These are phyloP conservation scores for Coleophoma crateriformis DNA, from an alignment of 2,329 filamentous ascomycete species.

Conservation along the genomic window DNA sequence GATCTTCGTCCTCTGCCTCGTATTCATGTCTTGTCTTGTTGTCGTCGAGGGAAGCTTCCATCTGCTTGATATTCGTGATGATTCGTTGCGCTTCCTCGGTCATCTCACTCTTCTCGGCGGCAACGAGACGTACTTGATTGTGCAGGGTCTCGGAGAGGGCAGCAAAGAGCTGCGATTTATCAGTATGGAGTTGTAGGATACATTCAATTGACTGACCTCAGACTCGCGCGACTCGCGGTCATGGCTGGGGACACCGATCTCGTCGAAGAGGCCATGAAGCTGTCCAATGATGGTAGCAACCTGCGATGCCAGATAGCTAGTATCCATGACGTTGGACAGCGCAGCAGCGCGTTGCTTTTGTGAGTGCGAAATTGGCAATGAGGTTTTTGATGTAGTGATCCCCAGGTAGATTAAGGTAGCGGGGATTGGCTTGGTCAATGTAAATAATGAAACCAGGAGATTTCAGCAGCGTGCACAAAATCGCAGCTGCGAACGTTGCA, in stretches of 20 bases:
- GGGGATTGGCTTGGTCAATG: no score
- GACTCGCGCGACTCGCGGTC: constrained; percentile 86
- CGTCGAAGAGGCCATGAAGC: constrained; percentile 91
- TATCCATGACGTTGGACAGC: constrained; percentile 59
- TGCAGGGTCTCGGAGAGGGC: constrained; percentile 89
- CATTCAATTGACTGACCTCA: constrained; percentile 56
- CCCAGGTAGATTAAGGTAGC: no score
- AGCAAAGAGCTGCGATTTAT: constrained; percentile 66
- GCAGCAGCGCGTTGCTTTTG: no score
- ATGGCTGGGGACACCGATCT: constrained; percentile 92
- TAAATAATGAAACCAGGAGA: no score
- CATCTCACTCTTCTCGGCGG: constrained; percentile 74
- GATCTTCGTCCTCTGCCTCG: constrained; percentile 58
- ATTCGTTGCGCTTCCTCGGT: constrained; percentile 2
- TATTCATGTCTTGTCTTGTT: constrained; percentile 59
- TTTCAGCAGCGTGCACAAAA: no score
- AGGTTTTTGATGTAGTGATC: no score
- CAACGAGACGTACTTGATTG: constrained; percentile 80
- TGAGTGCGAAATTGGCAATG: no score
- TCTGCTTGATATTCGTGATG: constrained; percentile 66
- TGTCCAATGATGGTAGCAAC: constrained; percentile 91
- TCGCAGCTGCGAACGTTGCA: no score
- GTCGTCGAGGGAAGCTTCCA: constrained; percentile 87
- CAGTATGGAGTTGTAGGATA: background rate
- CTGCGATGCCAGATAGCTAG: constrained; percentile 88